Evolutionary conservation across 2,329 filamentous ascomycete species (phyloP), one percentile per base, ranked within the genome.

Genomic region (Atkinsonella texensis): DNA sequence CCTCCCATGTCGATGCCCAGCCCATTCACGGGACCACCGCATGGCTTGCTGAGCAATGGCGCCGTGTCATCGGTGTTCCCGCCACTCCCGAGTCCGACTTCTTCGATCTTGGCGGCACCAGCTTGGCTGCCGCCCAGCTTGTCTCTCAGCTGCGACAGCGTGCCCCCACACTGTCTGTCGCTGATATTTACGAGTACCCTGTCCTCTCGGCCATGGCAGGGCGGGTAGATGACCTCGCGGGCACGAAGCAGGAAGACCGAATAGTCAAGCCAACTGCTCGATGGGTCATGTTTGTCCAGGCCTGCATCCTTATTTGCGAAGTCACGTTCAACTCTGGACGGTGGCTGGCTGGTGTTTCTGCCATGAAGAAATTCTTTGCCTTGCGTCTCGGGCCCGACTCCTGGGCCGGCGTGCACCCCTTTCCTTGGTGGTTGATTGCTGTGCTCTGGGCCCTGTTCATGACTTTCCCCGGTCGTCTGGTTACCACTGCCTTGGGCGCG

Each of bases 101-200:
- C 45, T 58, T 57, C 46, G 55, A 59, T 31, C 52, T 59, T 11
- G 58, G 58, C 15, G 58, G 58, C 20, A 58, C 55, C 35, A 59
- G 58, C 43, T 42, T 59, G 28, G 58, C 53, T 7, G 58, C 57
- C 2, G 58, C 58, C 12, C 58, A 58, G 54, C 56, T 59, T 11
- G 53, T 58, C 11, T 57, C 58, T 18, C 56, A 57, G 40, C 43
- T 59, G 43, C 53, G 58, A 2, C 50, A 52, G 35, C 51, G 49
- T 13, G 56, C 51, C 40, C 58, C 56, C 5, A 53, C 55, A 5
- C 46, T 59, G 10, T 58, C 58, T n/a, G 55, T 59, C 10, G 56
- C 55, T 18, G 56, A 59, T 39, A 49, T 59, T 12, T 59, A 59
- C 46, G 56, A 58, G 39, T 44, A 57, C 17, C 56, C 56, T 7